Percentiles rank a stretch among this genome's conserved stretches.
These are phyloP conservation scores for Platanthera zijinensis DNA, from an alignment of 106 monocot species.

Conservation along the genomic window DNA sequence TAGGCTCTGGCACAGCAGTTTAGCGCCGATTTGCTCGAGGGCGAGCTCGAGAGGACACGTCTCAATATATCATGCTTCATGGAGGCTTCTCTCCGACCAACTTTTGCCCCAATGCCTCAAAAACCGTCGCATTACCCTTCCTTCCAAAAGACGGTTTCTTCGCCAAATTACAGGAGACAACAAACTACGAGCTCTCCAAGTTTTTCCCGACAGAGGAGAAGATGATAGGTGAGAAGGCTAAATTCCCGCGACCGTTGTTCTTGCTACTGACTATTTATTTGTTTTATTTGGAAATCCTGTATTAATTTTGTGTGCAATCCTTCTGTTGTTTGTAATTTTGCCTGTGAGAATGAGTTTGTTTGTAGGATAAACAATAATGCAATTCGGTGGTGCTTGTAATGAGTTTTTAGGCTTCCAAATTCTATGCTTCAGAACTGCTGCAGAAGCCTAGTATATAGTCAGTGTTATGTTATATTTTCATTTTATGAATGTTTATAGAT, in stretches of 20 bases:
- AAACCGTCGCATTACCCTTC: slow-evolving; percentile 25
- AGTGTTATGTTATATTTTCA: too few relatives aligned
- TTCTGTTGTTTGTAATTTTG: neutral
- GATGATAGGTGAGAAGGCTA: neutral
- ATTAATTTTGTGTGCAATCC: neutral
- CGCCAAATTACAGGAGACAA: slow-evolving; percentile 52
- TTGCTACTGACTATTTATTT: slow-evolving; percentile 5
- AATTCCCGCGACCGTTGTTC: neutral
- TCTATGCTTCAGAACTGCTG: too few relatives aligned
- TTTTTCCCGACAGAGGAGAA: slow-evolving; percentile 51
- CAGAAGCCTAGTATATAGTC: too few relatives aligned
- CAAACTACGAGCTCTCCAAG: slow-evolving; percentile 42
- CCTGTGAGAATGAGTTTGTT: neutral
- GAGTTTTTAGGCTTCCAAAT: neutral
- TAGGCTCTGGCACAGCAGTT: slow-evolving; percentile 81
- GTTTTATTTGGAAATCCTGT: slow-evolving; percentile 3
- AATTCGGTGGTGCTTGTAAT: neutral
- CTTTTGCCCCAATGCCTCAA: slow-evolving; percentile 9
- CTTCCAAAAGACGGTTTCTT: slow-evolving; percentile 26
- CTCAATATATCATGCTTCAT: slow-evolving; percentile 91
- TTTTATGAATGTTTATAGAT: too few relatives aligned
- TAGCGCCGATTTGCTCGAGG: slow-evolving; percentile 58
- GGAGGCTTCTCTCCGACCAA: slow-evolving; percentile 53
- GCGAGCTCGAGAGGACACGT: slow-evolving; percentile 91
- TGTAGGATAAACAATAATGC: neutral